Evolutionary conservation across 1,284 basidiomycete genomes (phyloP), one percentile per base, ranked within the genome.

Genomic region (Malassezia furfur): DNA sequence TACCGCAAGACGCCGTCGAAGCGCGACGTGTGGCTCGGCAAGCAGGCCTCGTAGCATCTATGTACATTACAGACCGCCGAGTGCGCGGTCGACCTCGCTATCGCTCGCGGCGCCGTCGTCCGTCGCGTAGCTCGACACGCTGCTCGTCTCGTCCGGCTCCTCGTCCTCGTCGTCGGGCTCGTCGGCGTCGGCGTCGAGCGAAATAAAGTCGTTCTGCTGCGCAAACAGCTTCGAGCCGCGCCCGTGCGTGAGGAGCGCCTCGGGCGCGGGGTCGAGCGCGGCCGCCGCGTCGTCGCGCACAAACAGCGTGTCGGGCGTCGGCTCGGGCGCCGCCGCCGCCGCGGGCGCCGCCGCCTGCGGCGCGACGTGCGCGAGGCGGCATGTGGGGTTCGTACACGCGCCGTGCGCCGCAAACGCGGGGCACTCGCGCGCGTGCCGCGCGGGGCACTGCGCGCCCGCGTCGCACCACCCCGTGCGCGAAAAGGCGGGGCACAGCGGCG

Each of bases 381-480:
- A 73, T 0, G 56, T 58, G 15, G 59, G 59, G 14, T 57, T 52
- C 2, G 54, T 39, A 51, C 70, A 73, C 35, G 50, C 59, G 10
- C 72, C 70, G 19, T 55, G 58, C 25, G 64, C 63, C 12, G 65
- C 60, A 49, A 70, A 73, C 37, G 70, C 69, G 2, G 69, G 67
- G 48, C 69, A 72, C 25, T 73, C 72, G 41, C 63, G 70, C 31
- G 72, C 66, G 47, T 74, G 72, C 21, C 70, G 54, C 48, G 59
- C 17, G 11, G 46, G 37, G 44, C 72, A 74, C 9, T 34, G 50
- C 19, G 25, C 43, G 1, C 71, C 72, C 19, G 48, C 47, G 1
- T 66, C 65, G 56, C 72, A 74, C 69, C 69, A 74, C 5, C 71
- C 72, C 32, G 65, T 51, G 7, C 61, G 54, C 50, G 63, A 59